Percentiles rank a stretch among this genome's conserved stretches.
These are phyloP conservation scores for Auriscalpium orientale DNA, from an alignment of 768 basidiomycete species.

Conservation along the genomic window DNA sequence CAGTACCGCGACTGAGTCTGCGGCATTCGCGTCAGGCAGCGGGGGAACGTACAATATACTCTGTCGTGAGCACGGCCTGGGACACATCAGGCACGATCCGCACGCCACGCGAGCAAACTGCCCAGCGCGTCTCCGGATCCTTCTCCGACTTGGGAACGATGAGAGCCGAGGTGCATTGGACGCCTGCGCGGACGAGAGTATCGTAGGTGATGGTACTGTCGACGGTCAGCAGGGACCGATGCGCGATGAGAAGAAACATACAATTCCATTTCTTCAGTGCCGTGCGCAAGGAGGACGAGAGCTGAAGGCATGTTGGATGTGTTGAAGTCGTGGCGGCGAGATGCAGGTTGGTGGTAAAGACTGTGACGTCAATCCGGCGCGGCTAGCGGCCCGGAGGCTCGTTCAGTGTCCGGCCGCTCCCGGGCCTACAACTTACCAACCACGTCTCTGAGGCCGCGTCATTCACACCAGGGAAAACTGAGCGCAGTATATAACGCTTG, in stretches of 20 bases:
- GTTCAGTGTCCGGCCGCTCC: too few species aligned
- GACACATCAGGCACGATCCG: slow-evolving; percentile 9
- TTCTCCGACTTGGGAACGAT: slow-evolving; percentile 24
- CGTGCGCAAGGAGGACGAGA: slow-evolving; percentile 68
- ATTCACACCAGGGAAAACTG: too few species aligned
- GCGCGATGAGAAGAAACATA: slow-evolving; percentile 25
- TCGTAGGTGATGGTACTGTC: slow-evolving; percentile 74
- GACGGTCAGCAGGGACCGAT: neutral
- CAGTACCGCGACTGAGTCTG: too few species aligned
- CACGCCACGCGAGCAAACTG: slow-evolving; percentile 9
- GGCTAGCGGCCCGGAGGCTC: too few species aligned
- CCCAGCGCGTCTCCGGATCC: neutral
- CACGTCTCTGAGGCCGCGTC: too few species aligned
- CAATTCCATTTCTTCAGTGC: slow-evolving; percentile 91
- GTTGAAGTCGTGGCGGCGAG: too few species aligned
- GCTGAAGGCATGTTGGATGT: slow-evolving; percentile 37
- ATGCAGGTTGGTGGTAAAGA: too few species aligned
- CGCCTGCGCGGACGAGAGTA: slow-evolving; percentile 70
- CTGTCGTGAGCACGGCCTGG: neutral
- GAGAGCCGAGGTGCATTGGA: slow-evolving; percentile 59
- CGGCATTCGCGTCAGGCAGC: too few species aligned
- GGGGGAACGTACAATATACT: slow-evolving; percentile 3
- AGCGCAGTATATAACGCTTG: too few species aligned
- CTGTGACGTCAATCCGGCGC: too few species aligned
- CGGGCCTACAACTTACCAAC: too few species aligned